Evolutionary conservation across 768 basidiomycete species (phyloP).

Genomic region (Phaffia australis): DNA sequence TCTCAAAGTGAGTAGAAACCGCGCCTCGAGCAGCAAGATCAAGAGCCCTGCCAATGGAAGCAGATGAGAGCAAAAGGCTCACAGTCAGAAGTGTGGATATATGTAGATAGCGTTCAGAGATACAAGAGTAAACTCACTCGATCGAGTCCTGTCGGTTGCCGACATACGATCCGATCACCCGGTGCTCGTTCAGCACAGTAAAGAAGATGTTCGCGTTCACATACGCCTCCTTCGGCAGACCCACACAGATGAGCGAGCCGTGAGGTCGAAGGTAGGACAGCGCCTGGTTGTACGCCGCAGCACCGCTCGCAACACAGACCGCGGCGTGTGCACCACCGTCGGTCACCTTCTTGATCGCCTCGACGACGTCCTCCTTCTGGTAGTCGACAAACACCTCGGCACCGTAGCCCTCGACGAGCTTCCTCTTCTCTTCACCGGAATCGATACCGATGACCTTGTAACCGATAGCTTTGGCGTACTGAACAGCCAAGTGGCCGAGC

Average conservation of each 20-base stretch:
- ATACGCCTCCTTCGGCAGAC: conserved; percentile 21
- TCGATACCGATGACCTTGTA: conserved; percentile 73
- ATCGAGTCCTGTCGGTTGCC: conserved; percentile 60
- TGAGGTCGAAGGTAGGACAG: conserved; percentile 61
- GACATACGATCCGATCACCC: conserved; percentile 41
- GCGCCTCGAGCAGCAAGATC: conserved; percentile 60
- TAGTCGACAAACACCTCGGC: conserved; percentile 66
- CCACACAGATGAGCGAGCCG: conserved; percentile 42
- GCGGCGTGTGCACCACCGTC: conserved; percentile 64
- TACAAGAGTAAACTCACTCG: conserved; percentile 39
- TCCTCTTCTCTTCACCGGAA: conserved; percentile 60
- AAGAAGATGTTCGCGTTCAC: conserved; percentile 29
- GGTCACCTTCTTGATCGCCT: conserved; percentile 53
- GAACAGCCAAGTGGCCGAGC: conserved; percentile 71
- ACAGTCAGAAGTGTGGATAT: no score
- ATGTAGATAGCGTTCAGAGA: no score
- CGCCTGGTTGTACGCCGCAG: conserved; percentile 41
- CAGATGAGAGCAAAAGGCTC: no score
- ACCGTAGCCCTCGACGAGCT: conserved; percentile 52
- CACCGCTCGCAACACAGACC: conserved; percentile 38
- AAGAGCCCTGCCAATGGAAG: conserved; percentile 42
- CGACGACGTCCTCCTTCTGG: conserved; percentile 53
- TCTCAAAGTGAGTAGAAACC: conserved; percentile 46
- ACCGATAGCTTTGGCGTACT: conserved; percentile 61
- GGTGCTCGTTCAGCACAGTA: conserved; percentile 37